Base-by-base conservation (phyloP, 805 yeast species). In the Myxozyma nipponensis region DNA sequence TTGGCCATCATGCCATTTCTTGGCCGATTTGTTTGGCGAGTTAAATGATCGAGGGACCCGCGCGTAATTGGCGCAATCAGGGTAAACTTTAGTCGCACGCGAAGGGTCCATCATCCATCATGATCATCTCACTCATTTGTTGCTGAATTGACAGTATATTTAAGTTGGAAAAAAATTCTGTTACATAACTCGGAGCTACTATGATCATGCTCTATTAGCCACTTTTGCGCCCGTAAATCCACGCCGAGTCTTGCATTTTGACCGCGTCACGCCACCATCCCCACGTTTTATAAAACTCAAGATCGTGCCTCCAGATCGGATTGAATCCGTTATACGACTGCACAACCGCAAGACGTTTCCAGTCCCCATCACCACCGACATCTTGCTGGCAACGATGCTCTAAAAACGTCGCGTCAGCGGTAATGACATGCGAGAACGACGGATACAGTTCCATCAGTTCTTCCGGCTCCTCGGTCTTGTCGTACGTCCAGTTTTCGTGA, bases 401-500 rank as follows among this genome's bases (percentile, higher is more conserved):
- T 10, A 18, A 7, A 21, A 51, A 51, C 18, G 44, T 22, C 36
- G 54, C 24, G 35, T 50, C 60, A 30, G 70, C 72, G 2, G 79
- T 71, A 38, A 82, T 74, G 30, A 81, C 66, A 57, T 72, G 81
- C 47, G 80, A 77, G 58, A 79, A 79, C 0, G 68, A 44, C 2
- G 66, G 60, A 82, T 83, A 79, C n/a, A 67, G 47, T 1, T 57
- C 58, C 13, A 49, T 46, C 40, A 85, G 64, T 2, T 56, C 65
- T 0, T 57, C 61, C 2, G 55, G 55, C 43, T 75, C 71, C 63
- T 91, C 97, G 0, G 93, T 78, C 63, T 84, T 88, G 66, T 91
- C 96, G 63, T 87, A 91, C 21, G 48, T 56, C 40, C 66, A n/a
- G 51, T 55, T 4, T 69, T 58, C 7, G 52, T 64, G 39, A 76